A percentile compares a stretch with the other conserved stretches of the same genome.
Conservation (phyloP, 2,329 filamentous ascomycete genomes). For the Fusarium pseudoanthophilum region DNA sequence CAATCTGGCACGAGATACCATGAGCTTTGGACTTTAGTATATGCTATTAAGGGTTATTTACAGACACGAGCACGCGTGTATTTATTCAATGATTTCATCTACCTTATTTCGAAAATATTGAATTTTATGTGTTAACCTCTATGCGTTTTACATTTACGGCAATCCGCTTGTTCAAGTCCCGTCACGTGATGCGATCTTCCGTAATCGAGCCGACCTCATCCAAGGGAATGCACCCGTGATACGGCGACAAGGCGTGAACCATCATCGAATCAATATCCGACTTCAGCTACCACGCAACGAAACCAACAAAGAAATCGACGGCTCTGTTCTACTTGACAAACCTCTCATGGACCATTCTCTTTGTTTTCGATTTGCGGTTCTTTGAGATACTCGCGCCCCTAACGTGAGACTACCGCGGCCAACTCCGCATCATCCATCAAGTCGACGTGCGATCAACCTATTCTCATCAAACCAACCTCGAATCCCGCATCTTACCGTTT, state of each 20-base stretch:
- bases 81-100: slow-evolving; percentile 8
- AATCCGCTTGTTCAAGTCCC: not conserved
- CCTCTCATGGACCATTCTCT: slow-evolving; percentile 27
- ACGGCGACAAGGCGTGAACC: slow-evolving; percentile 38
- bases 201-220: slow-evolving; percentile 38
- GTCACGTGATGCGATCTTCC: slow-evolving; percentile 41
- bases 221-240: slow-evolving; percentile 42
- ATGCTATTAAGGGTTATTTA: slow-evolving; percentile 25
- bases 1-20: slow-evolving; percentile 42
- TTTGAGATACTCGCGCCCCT: slow-evolving; percentile 28
- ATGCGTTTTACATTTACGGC: not conserved
- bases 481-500: slow-evolving; percentile 28
- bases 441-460: slow-evolving; percentile 37
- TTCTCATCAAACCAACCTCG: slow-evolving; percentile 8
- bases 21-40: slow-evolving; percentile 36
- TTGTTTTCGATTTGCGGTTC: slow-evolving; percentile 27
- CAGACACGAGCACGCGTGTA: slow-evolving; percentile 20
- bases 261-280: slow-evolving; percentile 36
- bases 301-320: not conserved
- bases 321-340: not conserved
- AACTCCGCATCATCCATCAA: slow-evolving; percentile 38
- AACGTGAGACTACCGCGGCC: slow-evolving; percentile 26
- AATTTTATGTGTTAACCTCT: not conserved
- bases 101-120: not conserved
- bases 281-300: slow-evolving; percentile 11